Evolutionary conservation across 2,329 filamentous ascomycete species (phyloP).

Genomic region (Epichloe amarillans): DNA sequence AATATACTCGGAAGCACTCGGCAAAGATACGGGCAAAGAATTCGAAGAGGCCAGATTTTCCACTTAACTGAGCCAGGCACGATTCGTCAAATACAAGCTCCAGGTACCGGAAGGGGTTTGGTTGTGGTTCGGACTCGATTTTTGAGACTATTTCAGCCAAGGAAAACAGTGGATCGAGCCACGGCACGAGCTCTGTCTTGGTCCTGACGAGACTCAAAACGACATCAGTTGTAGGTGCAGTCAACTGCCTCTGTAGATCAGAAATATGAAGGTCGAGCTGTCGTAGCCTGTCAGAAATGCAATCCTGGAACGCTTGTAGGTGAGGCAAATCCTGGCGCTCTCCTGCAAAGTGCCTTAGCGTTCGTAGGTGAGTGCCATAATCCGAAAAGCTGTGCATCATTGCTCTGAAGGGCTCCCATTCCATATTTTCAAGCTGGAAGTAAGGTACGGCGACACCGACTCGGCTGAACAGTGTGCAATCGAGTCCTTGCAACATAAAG

Average conservation of each 20-base stretch:
- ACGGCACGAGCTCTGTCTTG: slow-evolving; percentile 39
- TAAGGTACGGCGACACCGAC: slow-evolving; percentile 24
- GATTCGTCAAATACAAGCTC: slow-evolving; percentile 64
- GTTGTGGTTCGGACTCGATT: slow-evolving; percentile 34
- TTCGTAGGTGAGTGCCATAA: slow-evolving; percentile 29
- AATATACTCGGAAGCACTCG: slow-evolving; percentile 68
- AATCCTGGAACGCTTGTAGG: slow-evolving; percentile 58
- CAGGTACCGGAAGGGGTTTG: slow-evolving; percentile 56
- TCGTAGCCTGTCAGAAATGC: slow-evolving; percentile 41
- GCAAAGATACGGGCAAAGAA: slow-evolving; percentile 61
- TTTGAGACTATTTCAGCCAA: slow-evolving; percentile 50
- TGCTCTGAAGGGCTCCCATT: slow-evolving; percentile 36
- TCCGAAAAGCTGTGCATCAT: slow-evolving; percentile 34
- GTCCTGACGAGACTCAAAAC: slow-evolving; percentile 55
- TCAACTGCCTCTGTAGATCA: slow-evolving; percentile 44
- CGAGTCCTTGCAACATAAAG: slow-evolving; percentile 72
- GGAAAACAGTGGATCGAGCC: slow-evolving; percentile 41
- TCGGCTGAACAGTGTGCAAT: slow-evolving; percentile 54
- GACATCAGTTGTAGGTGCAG: slow-evolving; percentile 37
- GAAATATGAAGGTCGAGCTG: slow-evolving; percentile 47
- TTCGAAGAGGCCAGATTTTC: slow-evolving; percentile 46
- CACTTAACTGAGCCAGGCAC: slow-evolving; percentile 55
- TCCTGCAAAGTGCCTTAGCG: slow-evolving; percentile 31
- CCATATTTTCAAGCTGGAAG: slow-evolving; percentile 35
- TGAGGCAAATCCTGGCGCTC: slow-evolving; percentile 38